Evolutionary conservation across 106 monocot genomes (phyloP).

Genomic region (Dendrobium chrysotoxum): DNA sequence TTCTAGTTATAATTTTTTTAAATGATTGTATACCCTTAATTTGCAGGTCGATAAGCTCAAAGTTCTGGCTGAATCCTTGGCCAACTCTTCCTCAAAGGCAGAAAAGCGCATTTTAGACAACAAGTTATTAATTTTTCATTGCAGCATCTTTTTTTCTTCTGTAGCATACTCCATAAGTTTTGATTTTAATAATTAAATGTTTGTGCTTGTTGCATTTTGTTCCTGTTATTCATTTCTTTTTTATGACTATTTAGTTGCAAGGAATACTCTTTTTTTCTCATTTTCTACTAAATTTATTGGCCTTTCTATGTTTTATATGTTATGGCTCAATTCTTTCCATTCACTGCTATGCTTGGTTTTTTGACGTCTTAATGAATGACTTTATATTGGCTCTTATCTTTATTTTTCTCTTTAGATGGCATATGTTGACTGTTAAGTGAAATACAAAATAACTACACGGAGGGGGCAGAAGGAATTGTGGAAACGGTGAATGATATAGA

Average conservation of each 20-base stretch:
- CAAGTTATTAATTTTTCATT: slow-evolving; percentile 35
- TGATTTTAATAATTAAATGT: background rate
- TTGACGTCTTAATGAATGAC: background rate
- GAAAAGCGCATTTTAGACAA: slow-evolving; percentile 89
- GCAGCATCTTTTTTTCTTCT: background rate
- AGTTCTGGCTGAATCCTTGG: slow-evolving; percentile 77
- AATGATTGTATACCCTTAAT: background rate
- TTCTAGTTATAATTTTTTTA: background rate
- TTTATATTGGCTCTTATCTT: background rate
- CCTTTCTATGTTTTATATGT: background rate
- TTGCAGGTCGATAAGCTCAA: slow-evolving; percentile 90
- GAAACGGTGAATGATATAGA: background rate
- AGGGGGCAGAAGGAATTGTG: background rate
- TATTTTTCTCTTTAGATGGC: background rate
- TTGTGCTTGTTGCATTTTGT: background rate
- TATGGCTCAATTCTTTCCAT: background rate
- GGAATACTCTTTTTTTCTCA: background rate
- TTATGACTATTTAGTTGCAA: background rate
- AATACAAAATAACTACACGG: background rate
- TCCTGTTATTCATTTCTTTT: background rate
- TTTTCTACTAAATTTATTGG: background rate
- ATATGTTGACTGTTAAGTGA: background rate
- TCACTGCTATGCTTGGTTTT: background rate
- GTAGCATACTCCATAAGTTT: background rate
- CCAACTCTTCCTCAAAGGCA: slow-evolving; percentile 87